Evolutionary conservation across 225 moss, liverwort and hornwort genomes (phyloP).

Genomic region (Bryum argenteum): DNA sequence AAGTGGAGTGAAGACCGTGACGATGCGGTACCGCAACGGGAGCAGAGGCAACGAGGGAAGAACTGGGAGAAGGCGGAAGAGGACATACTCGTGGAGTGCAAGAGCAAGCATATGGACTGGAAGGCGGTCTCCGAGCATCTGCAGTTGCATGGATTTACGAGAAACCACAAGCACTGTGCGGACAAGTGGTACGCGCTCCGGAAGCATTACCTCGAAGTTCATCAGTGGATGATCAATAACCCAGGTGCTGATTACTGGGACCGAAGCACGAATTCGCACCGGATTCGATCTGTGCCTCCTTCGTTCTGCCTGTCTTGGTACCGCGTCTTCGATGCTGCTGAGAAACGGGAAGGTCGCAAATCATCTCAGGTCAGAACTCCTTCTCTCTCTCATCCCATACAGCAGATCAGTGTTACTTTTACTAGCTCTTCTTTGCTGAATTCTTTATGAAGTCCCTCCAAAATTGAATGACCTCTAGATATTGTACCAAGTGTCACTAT

Average conservation of each 20-base stretch:
- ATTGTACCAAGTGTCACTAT: too few species aligned
- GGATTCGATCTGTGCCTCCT: conserved; percentile 43
- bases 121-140: conserved; percentile 34
- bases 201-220: conserved; percentile 45
- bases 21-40: neutral
- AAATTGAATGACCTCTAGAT: too few species aligned
- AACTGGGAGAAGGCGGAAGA: conserved; percentile 52
- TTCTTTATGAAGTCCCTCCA: too few species aligned
- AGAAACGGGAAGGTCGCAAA: conserved; percentile 41
- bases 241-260: conserved; percentile 39
- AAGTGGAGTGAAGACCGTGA: conserved; percentile 9
- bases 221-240: conserved; percentile 44
- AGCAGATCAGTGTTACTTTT: too few species aligned
- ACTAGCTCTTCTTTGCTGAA: too few species aligned
- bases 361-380: conserved; percentile 4
- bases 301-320: conserved; percentile 53
- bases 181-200: conserved; percentile 55
- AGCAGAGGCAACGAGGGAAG: conserved; percentile 38
- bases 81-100: conserved; percentile 46
- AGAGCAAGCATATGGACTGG: conserved; percentile 40
- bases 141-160: conserved; percentile 33
- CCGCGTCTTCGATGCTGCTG: conserved; percentile 39
- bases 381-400: too few species aligned
- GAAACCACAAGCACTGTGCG: conserved; percentile 50
- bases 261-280: conserved; percentile 19